A percentile compares a stretch with the other conserved stretches of the same genome.
Evolutionary conservation across 2,329 filamentous ascomycete species (phyloP).

Genomic region (Pseudogymnoascus sp.): DNA sequence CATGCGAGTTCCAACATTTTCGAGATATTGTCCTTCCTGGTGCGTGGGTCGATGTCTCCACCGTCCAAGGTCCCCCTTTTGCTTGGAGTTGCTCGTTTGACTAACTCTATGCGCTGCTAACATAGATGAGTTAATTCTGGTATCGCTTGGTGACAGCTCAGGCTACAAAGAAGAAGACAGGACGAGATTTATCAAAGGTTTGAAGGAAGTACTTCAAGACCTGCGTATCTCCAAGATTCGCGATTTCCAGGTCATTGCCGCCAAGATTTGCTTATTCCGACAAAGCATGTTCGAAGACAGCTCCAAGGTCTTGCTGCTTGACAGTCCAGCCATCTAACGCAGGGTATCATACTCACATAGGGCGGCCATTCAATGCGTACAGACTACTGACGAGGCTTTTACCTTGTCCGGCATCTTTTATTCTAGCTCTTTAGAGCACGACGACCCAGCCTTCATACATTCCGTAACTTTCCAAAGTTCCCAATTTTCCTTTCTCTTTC

Average conservation of each 20-base stretch:
- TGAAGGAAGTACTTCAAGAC: slow-evolving; percentile 51
- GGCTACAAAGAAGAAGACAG: slow-evolving; percentile 54
- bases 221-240: slow-evolving; percentile 51
- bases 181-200: slow-evolving; percentile 52
- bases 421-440: background rate
- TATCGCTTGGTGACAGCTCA: slow-evolving; percentile 60
- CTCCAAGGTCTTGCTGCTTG: slow-evolving; percentile 53
- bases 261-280: slow-evolving; percentile 59
- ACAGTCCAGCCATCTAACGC: slow-evolving; percentile 22
- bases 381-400: background rate
- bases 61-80: slow-evolving; percentile 23
- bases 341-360: slow-evolving; percentile 1
- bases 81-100: slow-evolving; percentile 1
- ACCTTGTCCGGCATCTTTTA: background rate
- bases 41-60: slow-evolving; percentile 44
- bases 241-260: slow-evolving; percentile 59
- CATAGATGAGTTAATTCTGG: slow-evolving; percentile 64
- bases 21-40: slow-evolving; percentile 61
- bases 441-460: background rate
- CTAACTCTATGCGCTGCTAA: slow-evolving; percentile 10
- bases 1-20: slow-evolving; percentile 77
- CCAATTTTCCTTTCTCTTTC: slow-evolving; percentile 6
- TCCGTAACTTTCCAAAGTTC: slow-evolving; percentile 7
- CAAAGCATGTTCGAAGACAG: slow-evolving; percentile 55
- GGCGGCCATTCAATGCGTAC: background rate